Evolutionary conservation across 2,329 filamentous ascomycete species (phyloP).

Genomic region (Clarireedia monteithiana): DNA sequence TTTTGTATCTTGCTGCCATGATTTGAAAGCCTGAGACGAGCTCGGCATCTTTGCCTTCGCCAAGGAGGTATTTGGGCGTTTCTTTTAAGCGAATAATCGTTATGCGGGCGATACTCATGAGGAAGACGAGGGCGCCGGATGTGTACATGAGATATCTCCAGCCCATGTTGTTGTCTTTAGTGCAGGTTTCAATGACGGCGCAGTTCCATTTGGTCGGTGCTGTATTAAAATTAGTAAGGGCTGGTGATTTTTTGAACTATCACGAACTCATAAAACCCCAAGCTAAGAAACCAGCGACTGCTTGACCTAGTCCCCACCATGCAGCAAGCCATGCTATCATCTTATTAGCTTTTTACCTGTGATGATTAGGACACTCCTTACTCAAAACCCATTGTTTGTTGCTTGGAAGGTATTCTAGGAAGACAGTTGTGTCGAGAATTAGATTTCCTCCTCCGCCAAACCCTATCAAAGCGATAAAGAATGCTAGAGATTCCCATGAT

Average conservation of each 20-base stretch:
- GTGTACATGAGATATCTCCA: conserved; percentile 52
- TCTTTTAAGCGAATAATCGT: conserved; percentile 46
- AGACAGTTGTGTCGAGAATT: conserved; percentile 42
- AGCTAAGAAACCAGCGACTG: conserved; percentile 25
- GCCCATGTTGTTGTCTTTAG: conserved; percentile 43
- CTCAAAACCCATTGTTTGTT: conserved; percentile 56
- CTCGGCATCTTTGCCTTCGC: conserved; percentile 44
- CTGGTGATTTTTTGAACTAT: not conserved
- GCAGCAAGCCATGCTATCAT: conserved; percentile 44
- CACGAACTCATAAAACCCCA: conserved; percentile 22
- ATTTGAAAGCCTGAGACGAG: conserved; percentile 40
- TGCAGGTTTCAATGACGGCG: conserved; percentile 32
- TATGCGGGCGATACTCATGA: conserved; percentile 44
- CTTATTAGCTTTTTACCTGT: conserved; percentile 1
- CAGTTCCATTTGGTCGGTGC: conserved; percentile 40
- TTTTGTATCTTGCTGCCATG: conserved; percentile 45
- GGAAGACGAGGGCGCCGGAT: conserved; percentile 44
- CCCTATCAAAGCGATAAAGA: conserved; percentile 54
- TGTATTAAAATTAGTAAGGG: not conserved
- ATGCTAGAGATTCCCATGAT: conserved; percentile 55
- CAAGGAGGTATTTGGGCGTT: conserved; percentile 48
- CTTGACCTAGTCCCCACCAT: conserved; percentile 39
- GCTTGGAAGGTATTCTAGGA: conserved; percentile 48
- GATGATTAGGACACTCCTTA: conserved; percentile 1
- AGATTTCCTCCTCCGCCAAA: conserved; percentile 60